A percentile compares a stretch with the other conserved stretches of the same genome.
These are phyloP conservation scores for Mycosphaerella sp. DNA, from an alignment of 2,329 filamentous ascomycete species.

Conservation along the genomic window DNA sequence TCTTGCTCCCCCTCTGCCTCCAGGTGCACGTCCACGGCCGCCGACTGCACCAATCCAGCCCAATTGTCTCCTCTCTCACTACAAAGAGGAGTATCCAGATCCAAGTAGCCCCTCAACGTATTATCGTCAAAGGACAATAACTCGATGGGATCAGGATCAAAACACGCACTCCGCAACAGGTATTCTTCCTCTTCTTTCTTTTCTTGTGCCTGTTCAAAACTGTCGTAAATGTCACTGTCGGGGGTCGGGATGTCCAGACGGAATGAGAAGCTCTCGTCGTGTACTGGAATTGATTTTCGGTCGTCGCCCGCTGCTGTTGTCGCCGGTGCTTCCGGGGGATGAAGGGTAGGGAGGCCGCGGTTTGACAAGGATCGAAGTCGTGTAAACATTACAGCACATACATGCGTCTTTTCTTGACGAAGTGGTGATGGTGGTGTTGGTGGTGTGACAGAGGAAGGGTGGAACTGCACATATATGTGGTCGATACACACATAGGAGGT, in stretches of 20 bases:
- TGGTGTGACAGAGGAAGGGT: too few species aligned
- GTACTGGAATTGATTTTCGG: too few species aligned
- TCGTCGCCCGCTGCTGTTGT: too few species aligned
- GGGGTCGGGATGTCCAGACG: background rate
- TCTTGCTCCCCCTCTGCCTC: too few species aligned
- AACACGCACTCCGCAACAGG: conserved; percentile 1
- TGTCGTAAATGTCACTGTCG: too few species aligned
- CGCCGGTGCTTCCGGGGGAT: too few species aligned
- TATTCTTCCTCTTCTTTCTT: background rate
- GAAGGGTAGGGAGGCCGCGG: background rate
- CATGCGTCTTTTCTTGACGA: background rate
- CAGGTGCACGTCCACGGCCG: too few species aligned
- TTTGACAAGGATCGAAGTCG: background rate
- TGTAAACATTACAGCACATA: background rate
- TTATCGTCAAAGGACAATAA: background rate
- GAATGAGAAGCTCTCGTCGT: background rate
- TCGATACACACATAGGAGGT: too few species aligned
- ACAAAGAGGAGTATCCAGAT: background rate
- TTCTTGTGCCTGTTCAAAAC: too few species aligned
- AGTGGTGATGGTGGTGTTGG: background rate
- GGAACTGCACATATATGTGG: too few species aligned
- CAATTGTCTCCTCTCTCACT: too few species aligned
- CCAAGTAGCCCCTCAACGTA: conserved; percentile 1
- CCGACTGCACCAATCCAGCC: too few species aligned
- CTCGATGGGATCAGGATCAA: conserved; percentile 5